Base-by-base conservation (phyloP, 129 eudicot species). In the Saposhnikovia divaricata region DNA sequence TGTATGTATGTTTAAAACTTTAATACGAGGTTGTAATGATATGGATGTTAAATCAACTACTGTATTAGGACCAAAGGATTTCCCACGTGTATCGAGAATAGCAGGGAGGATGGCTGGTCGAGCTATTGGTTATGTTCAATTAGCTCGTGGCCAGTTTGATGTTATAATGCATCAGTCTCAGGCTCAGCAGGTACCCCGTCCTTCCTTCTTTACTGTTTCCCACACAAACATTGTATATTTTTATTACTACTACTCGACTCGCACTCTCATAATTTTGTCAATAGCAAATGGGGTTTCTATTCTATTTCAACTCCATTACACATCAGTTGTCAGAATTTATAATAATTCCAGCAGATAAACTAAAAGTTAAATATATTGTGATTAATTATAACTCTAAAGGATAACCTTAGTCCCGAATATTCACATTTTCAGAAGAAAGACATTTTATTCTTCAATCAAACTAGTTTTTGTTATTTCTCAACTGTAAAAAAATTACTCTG, bases 141-240 rank as follows among this genome's bases (percentile, higher is more conserved):
- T 96, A 87, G 97, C 95, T 5, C 99, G 99, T 21, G 98, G 99
- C 19, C 98, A 96, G 83, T 90, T 96, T n/a, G 99, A 96, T 18
- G 90, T 79, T 79, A 89, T 90, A 63, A 89, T 96, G 98, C 95
- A 96, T 80, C 93, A 96, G 78, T 85, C 97, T 71, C 95, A 90
- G 83, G 97, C 92, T 85, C 91, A 88, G 75, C 93, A 96, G 96
- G 97, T 93, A 47, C 77, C 5, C 27, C 65, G 28, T 1, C 28
- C 6, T 1, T 55, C 0, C 1, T 55, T 23, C 55, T 13, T 48
- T 48, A 3, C 55, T 48, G 18, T 47, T 11, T 47, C 53, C 47
- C 2, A 0, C 10, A 0, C 1, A 7, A 43, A 43, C 45, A 34
- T 34, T 34, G 37, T 34, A 34, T 0, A 34, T 34, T 34, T 34